A percentile compares a stretch with the other conserved stretches of the same genome.
Evolutionary conservation across 257 asterid species (phyloP).

Genomic region (Avicennia marina): DNA sequence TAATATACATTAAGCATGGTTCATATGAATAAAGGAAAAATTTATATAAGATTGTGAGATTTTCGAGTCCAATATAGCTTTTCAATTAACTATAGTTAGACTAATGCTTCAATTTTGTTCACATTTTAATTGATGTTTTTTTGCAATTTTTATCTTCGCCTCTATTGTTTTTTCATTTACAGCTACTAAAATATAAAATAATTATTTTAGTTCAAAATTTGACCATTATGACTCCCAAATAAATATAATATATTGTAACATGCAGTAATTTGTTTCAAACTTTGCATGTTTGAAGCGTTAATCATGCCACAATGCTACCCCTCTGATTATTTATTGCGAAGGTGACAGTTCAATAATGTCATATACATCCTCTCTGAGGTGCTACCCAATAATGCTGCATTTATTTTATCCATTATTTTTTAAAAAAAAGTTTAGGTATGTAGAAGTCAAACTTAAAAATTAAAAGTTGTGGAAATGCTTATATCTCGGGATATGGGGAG

Average conservation of each 20-base stretch:
- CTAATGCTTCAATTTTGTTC: too few relatives aligned
- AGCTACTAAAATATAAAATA: not conserved
- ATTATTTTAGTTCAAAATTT: not conserved
- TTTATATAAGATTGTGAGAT: not conserved
- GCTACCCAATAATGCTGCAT: not conserved
- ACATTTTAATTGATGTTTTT: too few relatives aligned
- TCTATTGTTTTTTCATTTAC: too few relatives aligned
- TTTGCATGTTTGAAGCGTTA: constrained; percentile 6
- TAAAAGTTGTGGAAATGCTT: constrained; percentile 5
- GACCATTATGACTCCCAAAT: too few relatives aligned
- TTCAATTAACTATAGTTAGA: too few relatives aligned
- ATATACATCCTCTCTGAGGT: not conserved
- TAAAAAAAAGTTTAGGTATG: constrained; percentile 8
- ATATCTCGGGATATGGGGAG: constrained; percentile 9
- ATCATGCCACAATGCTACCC: constrained; percentile 14
- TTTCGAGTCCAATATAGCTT: too few relatives aligned
- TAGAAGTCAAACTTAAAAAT: constrained; percentile 15
- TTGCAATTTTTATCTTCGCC: too few relatives aligned
- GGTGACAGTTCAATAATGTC: not conserved
- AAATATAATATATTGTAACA: not conserved
- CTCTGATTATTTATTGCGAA: not conserved
- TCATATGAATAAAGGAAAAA: too few relatives aligned
- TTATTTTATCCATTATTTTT: not conserved
- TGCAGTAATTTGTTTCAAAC: not conserved
- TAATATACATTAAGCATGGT: not conserved